Conservation (phyloP, 2,329 filamentous ascomycete species). For the Sclerotinia subarctica region DNA sequence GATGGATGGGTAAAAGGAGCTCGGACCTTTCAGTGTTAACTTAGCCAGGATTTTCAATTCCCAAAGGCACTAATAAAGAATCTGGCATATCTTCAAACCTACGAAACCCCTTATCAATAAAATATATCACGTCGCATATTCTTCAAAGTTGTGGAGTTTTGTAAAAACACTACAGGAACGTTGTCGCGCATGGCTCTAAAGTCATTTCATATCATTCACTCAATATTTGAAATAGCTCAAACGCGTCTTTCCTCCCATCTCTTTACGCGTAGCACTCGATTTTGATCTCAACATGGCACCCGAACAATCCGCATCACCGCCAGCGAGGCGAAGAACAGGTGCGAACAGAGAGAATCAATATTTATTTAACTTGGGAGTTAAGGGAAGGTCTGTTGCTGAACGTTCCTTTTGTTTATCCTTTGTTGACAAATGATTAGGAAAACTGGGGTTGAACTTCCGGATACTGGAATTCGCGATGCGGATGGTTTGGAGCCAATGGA, state of each 20-base stretch:
- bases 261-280: conserved; percentile 8
- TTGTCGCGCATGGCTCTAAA: background rate
- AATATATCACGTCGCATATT: conserved; percentile 2
- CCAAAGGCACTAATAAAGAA: background rate
- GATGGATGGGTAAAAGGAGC: background rate
- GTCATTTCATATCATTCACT: background rate
- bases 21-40: background rate
- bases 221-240: background rate
- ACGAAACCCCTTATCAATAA: conserved; percentile 1
- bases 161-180: background rate
- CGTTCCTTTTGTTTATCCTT: conserved; percentile 7
- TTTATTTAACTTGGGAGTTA: conserved; percentile 49
- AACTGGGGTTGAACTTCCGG: conserved; percentile 79
- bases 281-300: conserved; percentile 16
- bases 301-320: conserved; percentile 20
- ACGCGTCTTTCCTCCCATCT: background rate
- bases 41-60: background rate
- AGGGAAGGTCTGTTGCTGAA: conserved; percentile 45
- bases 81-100: background rate
- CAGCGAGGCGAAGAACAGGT: conserved; percentile 33
- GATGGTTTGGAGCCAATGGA: conserved; percentile 88
- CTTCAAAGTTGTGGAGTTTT: background rate
- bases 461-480: conserved; percentile 79
- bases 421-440: conserved; percentile 55
- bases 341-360: conserved; percentile 43